Conservation (phyloP, 2,329 filamentous ascomycete species). For the Penicillium paneum region DNA sequence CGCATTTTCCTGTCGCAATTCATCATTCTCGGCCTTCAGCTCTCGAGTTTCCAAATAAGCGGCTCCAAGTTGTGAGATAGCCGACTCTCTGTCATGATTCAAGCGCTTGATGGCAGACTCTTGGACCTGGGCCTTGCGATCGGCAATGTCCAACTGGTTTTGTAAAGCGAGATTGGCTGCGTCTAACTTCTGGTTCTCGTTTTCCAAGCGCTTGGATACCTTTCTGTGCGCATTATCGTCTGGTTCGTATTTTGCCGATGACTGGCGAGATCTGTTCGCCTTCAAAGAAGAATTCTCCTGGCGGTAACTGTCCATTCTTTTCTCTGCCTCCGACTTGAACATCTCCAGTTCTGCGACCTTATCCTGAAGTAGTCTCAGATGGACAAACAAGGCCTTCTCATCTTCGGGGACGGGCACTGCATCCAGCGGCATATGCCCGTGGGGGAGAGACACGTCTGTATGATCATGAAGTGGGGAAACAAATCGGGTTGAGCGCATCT, state of each 20-base stretch:
- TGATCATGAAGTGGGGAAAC: constrained; percentile 45
- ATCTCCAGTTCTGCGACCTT: constrained; percentile 56
- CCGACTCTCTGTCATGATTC: constrained; percentile 56
- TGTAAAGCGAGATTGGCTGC: constrained; percentile 53
- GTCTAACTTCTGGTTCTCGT: constrained; percentile 49
- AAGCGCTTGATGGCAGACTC: constrained; percentile 55
- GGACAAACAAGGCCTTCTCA: constrained; percentile 62
- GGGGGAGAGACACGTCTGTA: constrained; percentile 31
- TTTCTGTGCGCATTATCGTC: constrained; percentile 48
- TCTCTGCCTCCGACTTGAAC: constrained; percentile 52
- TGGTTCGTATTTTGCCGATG: constrained; percentile 38
- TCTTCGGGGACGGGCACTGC: constrained; percentile 58
- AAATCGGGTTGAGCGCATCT: constrained; percentile 53
- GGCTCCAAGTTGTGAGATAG: constrained; percentile 56
- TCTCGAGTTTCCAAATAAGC: constrained; percentile 54
- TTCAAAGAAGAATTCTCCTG: constrained; percentile 52
- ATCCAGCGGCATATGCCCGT: constrained; percentile 49
- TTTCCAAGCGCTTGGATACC: constrained; percentile 27
- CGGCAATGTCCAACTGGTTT: constrained; percentile 53
- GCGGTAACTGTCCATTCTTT: constrained; percentile 51
- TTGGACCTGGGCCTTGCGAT: constrained; percentile 53
- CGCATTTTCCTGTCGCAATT: constrained; percentile 36
- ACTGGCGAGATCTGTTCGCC: constrained; percentile 38
- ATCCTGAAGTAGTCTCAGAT: constrained; percentile 57
- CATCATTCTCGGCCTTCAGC: constrained; percentile 41